A percentile compares a stretch with the other conserved stretches of the same genome.
These are phyloP conservation scores for Pythium scleroteichum DNA, from an alignment of 352 stramenopile species.

Conservation along the genomic window DNA sequence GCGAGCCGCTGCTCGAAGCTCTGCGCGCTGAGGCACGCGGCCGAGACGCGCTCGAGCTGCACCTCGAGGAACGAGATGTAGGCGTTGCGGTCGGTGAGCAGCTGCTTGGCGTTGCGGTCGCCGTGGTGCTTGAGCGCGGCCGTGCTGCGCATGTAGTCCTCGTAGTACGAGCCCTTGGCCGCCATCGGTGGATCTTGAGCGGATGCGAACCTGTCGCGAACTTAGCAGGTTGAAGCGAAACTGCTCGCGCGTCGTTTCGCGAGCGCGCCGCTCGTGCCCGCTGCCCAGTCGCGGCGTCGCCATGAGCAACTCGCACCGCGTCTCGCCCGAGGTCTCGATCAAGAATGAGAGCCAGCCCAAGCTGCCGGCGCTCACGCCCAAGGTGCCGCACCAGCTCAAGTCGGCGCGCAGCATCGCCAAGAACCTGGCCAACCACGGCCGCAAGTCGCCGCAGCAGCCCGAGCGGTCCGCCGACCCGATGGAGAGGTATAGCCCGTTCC, in stretches of 20 bases:
- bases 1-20: constrained; percentile 63
- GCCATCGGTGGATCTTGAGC: constrained; percentile 6
- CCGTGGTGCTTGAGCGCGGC: constrained; percentile 67
- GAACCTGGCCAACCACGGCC: constrained; percentile 7
- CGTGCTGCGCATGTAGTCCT: constrained; percentile 81
- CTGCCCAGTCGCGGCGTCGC: background rate
- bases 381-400: constrained; percentile 50
- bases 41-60: constrained; percentile 85
- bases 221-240: constrained; percentile 15
- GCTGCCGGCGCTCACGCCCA: constrained; percentile 52
- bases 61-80: constrained; percentile 90
- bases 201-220: constrained; percentile 4
- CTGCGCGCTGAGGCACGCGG: constrained; percentile 71
- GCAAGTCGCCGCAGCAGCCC: constrained; percentile 20
- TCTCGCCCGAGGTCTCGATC: constrained; percentile 71
- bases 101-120: constrained; percentile 58
- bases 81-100: constrained; percentile 81
- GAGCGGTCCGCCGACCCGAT: constrained; percentile 30
- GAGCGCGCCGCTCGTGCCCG: background rate
- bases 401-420: constrained; percentile 34
- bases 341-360: constrained; percentile 53
- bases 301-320: constrained; percentile 49
- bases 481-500: constrained; percentile 41
- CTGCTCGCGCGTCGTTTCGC: background rate
- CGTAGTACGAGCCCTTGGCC: constrained; percentile 61